Base-by-base conservation (phyloP, 768 basidiomycete species). In the Agaricus subrufescens region DNA sequence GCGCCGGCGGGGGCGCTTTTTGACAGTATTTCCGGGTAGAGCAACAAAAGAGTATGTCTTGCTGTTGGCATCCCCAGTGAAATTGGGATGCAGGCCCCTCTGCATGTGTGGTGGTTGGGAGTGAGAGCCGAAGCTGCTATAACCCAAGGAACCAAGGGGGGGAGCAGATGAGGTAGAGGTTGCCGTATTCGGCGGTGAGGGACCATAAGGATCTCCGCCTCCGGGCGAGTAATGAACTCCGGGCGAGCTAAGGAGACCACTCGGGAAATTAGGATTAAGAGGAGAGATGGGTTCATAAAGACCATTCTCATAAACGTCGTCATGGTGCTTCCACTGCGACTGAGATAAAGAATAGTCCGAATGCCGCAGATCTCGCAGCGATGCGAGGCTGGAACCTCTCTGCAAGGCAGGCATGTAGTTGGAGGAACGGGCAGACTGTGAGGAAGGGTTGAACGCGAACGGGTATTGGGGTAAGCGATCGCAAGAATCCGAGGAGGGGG, bases 41-140 rank as follows among this genome's bases (percentile, higher is more conserved):
- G 89, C 79, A 42, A 92, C 88, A 60, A 92, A 92, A 1, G 89
- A 86, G 66, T 91, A 92, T 25, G 87, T 89, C 70, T 88, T 91
- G 62, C 74, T 76, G 64, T 78, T 79, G 42, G 73, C 64, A 50
- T 67, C 65, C 29, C 76, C 73, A 39, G 64, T 69, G 40, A 64
- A 50, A 52, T 68, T 68, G 44, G 69, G 63, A 38, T 68, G 63
- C 19, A 61, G 54, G 49, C 64, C 67, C 30, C 69, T 67, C 56
- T 67, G 72, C 45, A 65, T 64, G 62, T 61, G 64, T 67, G 59
- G 62, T 61, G 47, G 67, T 60, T 56, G 61, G 65, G 58, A 58
- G 65, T 59, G 70, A 64, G 46, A 61, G 70, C 65, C 60, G 61
- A 48, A 61, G 60, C 37, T 62, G 61, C 50, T 54, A 42, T 58